Percentiles rank a stretch among this genome's conserved stretches.
Evolutionary conservation across 202 grass and related monocot species (phyloP).

Genomic region (Carex arenaria): DNA sequence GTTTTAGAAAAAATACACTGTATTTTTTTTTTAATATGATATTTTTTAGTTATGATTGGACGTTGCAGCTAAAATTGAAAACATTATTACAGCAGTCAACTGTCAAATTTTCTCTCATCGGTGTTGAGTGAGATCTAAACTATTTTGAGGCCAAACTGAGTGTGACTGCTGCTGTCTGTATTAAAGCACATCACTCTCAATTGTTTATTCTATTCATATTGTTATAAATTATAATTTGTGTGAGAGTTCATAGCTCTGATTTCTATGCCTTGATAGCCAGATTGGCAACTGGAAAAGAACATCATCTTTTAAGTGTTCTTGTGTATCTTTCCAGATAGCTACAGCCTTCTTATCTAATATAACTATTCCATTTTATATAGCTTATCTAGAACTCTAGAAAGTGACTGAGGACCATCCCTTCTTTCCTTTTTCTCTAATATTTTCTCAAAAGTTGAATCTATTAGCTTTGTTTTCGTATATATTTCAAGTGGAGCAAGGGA

Average conservation of each 20-base stretch:
- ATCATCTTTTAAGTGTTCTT: background rate
- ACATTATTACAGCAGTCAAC: background rate
- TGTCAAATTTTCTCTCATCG: slow-evolving; percentile 4
- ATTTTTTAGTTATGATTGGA: background rate
- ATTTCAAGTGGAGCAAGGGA: background rate
- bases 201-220: background rate
- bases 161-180: background rate
- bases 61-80: background rate
- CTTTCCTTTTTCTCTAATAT: background rate
- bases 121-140: background rate
- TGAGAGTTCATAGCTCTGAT: background rate
- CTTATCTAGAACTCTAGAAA: background rate
- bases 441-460: background rate
- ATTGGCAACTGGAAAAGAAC: background rate
- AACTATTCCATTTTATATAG: background rate
- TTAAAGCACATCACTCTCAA: background rate
- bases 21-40: background rate
- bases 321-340: background rate
- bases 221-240: background rate
- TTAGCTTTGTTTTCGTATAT: background rate
- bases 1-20: background rate
- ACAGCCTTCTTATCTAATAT: background rate
- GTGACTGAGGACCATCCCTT: background rate
- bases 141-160: background rate
- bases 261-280: background rate